A percentile compares a stretch with the other conserved stretches of the same genome.
Conservation (phyloP, 2,329 filamentous ascomycete genomes). For the Elsinoe ampelina region DNA sequence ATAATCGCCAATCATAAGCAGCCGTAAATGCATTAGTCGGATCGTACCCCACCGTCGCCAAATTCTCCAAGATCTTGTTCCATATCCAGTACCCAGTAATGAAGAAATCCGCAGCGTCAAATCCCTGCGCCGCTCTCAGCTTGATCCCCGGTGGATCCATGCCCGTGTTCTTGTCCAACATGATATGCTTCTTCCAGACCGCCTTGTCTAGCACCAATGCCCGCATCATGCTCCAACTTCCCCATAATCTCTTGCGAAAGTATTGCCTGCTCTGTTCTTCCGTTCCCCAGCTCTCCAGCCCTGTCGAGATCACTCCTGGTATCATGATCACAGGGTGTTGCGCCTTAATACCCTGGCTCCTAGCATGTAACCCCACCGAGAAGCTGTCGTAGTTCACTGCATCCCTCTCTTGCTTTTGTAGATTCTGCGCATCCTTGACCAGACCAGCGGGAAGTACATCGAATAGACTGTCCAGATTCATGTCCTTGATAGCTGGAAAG, state of each 20-base stretch:
- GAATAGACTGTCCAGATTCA: slow-evolving; percentile 74
- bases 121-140: slow-evolving; percentile 85
- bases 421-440: slow-evolving; percentile 73
- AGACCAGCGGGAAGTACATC: slow-evolving; percentile 83
- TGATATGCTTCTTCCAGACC: slow-evolving; percentile 90
- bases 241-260: slow-evolving; percentile 91
- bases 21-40: slow-evolving; percentile 64
- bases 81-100: slow-evolving; percentile 91
- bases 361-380: slow-evolving; percentile 74
- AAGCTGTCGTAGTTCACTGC: slow-evolving; percentile 90
- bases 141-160: slow-evolving; percentile 87
- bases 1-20: slow-evolving; percentile 84
- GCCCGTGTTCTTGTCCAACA: slow-evolving; percentile 87
- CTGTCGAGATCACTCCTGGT: slow-evolving; percentile 93
- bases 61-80: slow-evolving; percentile 96
- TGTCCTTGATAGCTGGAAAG: slow-evolving; percentile 58
- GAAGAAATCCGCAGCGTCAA: slow-evolving; percentile 96
- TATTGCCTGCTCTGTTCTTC: slow-evolving; percentile 76
- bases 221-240: slow-evolving; percentile 98
- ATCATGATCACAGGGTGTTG: slow-evolving; percentile 93
- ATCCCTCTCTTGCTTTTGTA: slow-evolving; percentile 81
- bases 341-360: slow-evolving; percentile 68
- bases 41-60: slow-evolving; percentile 93
- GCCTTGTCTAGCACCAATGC: slow-evolving; percentile 89
- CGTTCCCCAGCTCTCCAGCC: slow-evolving; percentile 93